Evolutionary conservation across 257 asterid genomes (phyloP), one percentile per base, ranked within the genome.

Genomic region (Solanum chiquidenum): DNA sequence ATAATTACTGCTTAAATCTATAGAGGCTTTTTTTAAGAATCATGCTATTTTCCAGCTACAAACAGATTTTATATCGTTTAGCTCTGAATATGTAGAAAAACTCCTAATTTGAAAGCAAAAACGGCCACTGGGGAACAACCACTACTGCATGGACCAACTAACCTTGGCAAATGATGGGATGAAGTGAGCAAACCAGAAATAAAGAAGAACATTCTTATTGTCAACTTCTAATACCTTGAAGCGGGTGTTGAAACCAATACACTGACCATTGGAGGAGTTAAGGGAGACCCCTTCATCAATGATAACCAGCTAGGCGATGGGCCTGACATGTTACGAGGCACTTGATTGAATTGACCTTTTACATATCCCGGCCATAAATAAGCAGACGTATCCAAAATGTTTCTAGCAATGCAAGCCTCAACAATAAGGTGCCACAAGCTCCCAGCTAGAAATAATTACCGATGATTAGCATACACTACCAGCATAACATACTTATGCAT

Each of bases 321-420:
- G 88, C 95, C 95, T 14, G 99, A 92, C 89, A 94, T 88, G 90
- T 90, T 94, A 86, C 94, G 94, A 87, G 98, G 98, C 86, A 95
- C 91, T 91, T 96, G 98, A 88, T 92, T 94, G 90, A 93, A 87
- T 86, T 90, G 96, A 83, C 98, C 96, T 90, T 93, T 95, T 83
- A 97, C 97, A 87, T 97, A 97, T 87, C 99, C 98, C 75, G 98
- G 98, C 99, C 99, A 97, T 89, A 90, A 84, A 91, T 97, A 97
- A 83, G 99, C 96, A 44, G 98, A 95, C 31, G 98, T 96, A 83
- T 96, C 98, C 95, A 97, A 90, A 87, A 97, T 87, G 90, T 97
- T 92, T 91, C 99, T 92, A 86, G 99, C 99, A 89, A 97, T 95
- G 90, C 99, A 97, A 86, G 98, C 98, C 93, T 97, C 99, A 86